Base-by-base conservation (phyloP, 305 asterid genomes). In the Solanum chacoense region DNA sequence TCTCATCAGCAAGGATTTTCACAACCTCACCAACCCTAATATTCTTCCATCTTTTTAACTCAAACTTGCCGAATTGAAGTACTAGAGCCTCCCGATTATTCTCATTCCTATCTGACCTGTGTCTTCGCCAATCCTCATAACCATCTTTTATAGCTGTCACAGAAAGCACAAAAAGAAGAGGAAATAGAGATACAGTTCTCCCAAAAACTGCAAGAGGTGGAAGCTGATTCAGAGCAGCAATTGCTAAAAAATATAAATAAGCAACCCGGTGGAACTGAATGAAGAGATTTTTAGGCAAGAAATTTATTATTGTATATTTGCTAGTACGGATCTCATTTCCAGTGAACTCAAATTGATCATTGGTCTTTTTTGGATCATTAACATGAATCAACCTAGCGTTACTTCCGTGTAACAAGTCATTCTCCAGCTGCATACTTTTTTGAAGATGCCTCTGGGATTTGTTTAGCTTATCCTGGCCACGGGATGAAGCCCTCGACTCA, bases 171-270 rank as follows among this genome's bases (percentile, higher is more conserved):
- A 97, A 96, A 88, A 97, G 98, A 92, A 97, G 99, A 77, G 99
- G 99, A 89, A 97, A 94, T 88, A 95, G 98, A 74, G 99, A 97
- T 90, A 93, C 99, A 2, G 98, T 96, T 92, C 99, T 95, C 88
- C 99, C 99, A 91, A 97, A 97, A 87, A 97, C 99, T 37, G 99
- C 99, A 87, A 97, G 98, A 87, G 99, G 99, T 31, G 99, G 99
- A 74, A 97, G 98, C 95, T 96, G 99, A 91, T 97, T 97, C 89
- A 96, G 93, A 86, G 95, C 98, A 63, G 97, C 99, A 92, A 97
- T 97, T 85, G 97, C 98, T 84, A 96, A 87, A 93, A 97, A 97
- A 90, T 97, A 97, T 91, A 97, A 87, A 94, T 97, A 97, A 90
- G 99, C 99, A 89, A 97, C 96, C 89, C 99, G 95, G 89, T 93